Evolutionary conservation across 2,329 filamentous ascomycete species (phyloP), one percentile per base, ranked within the genome.

Genomic region (Aureobasidium namibiae): DNA sequence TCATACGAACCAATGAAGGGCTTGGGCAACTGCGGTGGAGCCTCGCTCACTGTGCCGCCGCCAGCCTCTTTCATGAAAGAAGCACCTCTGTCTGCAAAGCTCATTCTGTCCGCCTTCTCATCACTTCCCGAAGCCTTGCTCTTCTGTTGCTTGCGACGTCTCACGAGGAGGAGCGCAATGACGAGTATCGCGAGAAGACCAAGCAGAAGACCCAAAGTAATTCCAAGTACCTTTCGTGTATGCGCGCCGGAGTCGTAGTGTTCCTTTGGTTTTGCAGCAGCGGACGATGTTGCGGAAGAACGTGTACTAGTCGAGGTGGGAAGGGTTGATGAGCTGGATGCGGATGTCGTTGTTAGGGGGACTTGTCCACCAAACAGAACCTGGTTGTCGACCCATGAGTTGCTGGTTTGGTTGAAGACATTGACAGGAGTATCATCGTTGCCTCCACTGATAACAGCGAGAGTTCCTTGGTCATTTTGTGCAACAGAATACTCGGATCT

Each of bases 381-480:
- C 0, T 82, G 82, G 0, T 88, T 79, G 68, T 96, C 86, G 23
- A 88, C 73, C 92, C 92, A 97, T 46, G 79, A 76, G 70, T 96
- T 96, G 46, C 83, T 74, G 11, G 79, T 81, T 45, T 85, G 84
- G 67, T 95, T 80, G 72, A 96, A 97, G 61, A 96, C 83, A 63
- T 81, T 83, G 5, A 97, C 68, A 0, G 88, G 80, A 61, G 88
- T 81, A 1, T 86, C 75, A 6, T 76, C 72, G 65, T 82, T 84
- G 26, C 91, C 91, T 45, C 91, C 89, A n/a, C 87, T 84, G 61
- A 95, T 84, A 14, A 94, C 87, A 1, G 92, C 82, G 63, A 86
- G 74, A 34, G 52, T 56, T 3, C 87, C 89, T 63, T 82, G 72
- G 1, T 79, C 67, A 61, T 83, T 85, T 65, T 86, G 81, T 0